Percentiles rank a stretch among this genome's conserved stretches.
Conservation (phyloP, 345 rosid genomes). For the Punica granatum region DNA sequence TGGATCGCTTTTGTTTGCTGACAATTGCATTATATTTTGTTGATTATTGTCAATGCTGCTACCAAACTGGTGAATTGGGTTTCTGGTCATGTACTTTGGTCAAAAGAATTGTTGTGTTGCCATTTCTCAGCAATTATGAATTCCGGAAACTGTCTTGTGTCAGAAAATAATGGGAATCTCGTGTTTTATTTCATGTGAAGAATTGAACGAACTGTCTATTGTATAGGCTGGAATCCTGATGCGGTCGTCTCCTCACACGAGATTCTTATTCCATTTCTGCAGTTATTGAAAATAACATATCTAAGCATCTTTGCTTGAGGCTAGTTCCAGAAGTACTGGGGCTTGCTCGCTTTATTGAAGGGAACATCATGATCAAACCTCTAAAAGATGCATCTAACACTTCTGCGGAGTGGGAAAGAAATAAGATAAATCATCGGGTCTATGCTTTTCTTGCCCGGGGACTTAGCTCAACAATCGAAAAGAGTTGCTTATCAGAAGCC, state of each 20-base stretch:
- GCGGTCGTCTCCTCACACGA: not conserved
- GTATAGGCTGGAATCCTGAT: not conserved
- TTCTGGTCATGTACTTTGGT: not conserved
- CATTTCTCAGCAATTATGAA: too few relatives aligned
- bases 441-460: slow-evolving; percentile 33
- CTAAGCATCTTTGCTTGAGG: slow-evolving; percentile 29
- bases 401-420: slow-evolving; percentile 15
- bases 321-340: slow-evolving; percentile 17
- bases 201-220: not conserved
- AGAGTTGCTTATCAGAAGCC: slow-evolving; percentile 25
- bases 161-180: not conserved
- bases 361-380: slow-evolving; percentile 18
- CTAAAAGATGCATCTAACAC: slow-evolving; percentile 6
- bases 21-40: not conserved
- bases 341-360: slow-evolving; percentile 14
- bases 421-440: slow-evolving; percentile 22
- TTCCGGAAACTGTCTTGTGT: too few relatives aligned
- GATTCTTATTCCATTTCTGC: slow-evolving; percentile 10
- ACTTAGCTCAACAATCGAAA: slow-evolving; percentile 13
- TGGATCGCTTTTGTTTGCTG: not conserved
- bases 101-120: too few relatives aligned
- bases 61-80: not conserved
- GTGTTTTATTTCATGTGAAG: not conserved
- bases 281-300: slow-evolving; percentile 25
- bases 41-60: not conserved